Evolutionary conservation across 108 stramenopile genomes (phyloP).

Genomic region (Cyclotella cryptica): DNA sequence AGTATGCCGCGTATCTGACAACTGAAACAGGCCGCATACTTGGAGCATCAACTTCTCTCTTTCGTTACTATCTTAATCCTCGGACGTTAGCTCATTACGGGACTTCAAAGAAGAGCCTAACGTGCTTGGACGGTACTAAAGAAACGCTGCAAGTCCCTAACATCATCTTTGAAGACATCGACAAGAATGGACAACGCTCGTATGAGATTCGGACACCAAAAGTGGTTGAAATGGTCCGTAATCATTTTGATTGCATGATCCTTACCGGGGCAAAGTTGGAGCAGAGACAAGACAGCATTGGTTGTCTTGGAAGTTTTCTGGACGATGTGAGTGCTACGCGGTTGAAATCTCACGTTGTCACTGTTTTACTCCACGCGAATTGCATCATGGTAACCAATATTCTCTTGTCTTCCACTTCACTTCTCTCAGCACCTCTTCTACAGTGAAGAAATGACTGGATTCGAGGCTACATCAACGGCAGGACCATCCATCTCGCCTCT

Average conservation of each 20-base stretch:
- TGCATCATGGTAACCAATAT: neutral
- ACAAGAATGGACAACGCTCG: constrained; percentile 22
- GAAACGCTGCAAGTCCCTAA: constrained; percentile 46
- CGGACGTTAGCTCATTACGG: constrained; percentile 38
- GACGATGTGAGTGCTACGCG: constrained; percentile 35
- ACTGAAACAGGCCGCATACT: constrained; percentile 48
- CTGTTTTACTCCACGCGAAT: too few relatives aligned
- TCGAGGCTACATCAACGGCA: constrained; percentile 8
- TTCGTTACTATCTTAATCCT: constrained; percentile 41
- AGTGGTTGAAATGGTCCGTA: constrained; percentile 72
- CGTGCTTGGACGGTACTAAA: constrained; percentile 42
- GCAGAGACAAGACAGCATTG: constrained; percentile 16
- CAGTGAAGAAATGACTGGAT: constrained; percentile 49
- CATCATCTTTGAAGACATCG: constrained; percentile 28
- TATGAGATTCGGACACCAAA: constrained; percentile 76
- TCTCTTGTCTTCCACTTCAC: neutral
- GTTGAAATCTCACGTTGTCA: too few relatives aligned
- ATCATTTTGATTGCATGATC: constrained; percentile 84
- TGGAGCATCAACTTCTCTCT: constrained; percentile 47
- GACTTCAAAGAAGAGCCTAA: constrained; percentile 21
- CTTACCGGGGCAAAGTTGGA: constrained; percentile 79
- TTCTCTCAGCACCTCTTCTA: constrained; percentile 42
- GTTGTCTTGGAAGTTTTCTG: constrained; percentile 46
- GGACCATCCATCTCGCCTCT: constrained; percentile 41
- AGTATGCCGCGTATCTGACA: constrained; percentile 36